These are phyloP conservation scores for Besnoitia besnoiti DNA, from an alignment of 169 alveolate species.

Conservation along the genomic window DNA sequence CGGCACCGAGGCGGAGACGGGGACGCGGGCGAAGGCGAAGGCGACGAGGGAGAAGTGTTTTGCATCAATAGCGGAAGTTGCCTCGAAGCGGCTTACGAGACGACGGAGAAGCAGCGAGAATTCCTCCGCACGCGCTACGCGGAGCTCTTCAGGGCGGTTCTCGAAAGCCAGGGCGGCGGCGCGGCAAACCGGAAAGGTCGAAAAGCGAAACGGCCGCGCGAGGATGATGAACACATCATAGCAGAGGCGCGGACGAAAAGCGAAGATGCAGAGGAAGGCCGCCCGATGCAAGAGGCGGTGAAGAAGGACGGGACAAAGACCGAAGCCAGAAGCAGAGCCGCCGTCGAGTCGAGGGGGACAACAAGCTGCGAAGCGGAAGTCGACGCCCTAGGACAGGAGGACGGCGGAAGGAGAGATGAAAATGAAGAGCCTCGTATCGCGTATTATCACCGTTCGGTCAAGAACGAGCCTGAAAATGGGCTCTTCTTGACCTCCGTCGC, in stretches of 20 bases:
- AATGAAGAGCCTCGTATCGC: too few relatives aligned
- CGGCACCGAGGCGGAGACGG: background rate
- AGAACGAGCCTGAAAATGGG: too few relatives aligned
- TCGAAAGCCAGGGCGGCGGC: background rate
- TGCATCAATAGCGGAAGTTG: constrained; percentile 7
- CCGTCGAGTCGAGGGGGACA: too few relatives aligned
- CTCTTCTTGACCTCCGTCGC: too few relatives aligned
- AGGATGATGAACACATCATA: background rate
- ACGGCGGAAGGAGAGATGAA: too few relatives aligned
- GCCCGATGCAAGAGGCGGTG: too few relatives aligned
- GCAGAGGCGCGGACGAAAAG: background rate
- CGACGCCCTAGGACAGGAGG: too few relatives aligned
- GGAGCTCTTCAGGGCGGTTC: background rate
- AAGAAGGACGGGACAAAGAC: background rate
- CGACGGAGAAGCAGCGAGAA: background rate
- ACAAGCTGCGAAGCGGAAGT: too few relatives aligned
- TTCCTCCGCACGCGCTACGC: background rate
- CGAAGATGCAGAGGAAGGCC: background rate
- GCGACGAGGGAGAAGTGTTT: background rate
- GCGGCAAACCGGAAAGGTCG: background rate
- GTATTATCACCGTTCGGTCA: too few relatives aligned
- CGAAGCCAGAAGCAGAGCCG: background rate
- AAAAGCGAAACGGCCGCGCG: background rate
- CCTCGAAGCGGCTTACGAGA: constrained; percentile 16
- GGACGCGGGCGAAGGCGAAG: background rate